These are phyloP conservation scores for Apiospora arundinis DNA, from an alignment of 2,329 filamentous ascomycete genomes.

Conservation along the genomic window DNA sequence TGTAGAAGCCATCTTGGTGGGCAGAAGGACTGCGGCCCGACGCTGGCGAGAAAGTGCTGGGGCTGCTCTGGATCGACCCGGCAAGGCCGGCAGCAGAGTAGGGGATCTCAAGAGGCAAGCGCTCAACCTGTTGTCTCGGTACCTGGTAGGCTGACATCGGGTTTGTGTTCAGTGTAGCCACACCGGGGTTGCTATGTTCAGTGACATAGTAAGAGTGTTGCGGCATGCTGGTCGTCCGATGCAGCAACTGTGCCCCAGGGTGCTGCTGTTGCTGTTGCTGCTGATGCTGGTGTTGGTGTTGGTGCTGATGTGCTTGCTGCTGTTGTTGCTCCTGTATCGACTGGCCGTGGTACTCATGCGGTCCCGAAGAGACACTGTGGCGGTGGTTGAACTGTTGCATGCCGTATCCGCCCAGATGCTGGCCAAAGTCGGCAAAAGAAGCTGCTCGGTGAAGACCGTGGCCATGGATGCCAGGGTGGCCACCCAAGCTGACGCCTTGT, in stretches of 20 bases:
- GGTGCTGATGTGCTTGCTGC: conserved; percentile 46
- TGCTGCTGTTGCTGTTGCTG: conserved; percentile 49
- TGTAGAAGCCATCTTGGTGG: conserved; percentile 61
- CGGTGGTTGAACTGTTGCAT: conserved; percentile 53
- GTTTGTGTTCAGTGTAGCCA: conserved; percentile 66
- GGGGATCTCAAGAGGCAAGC: conserved; percentile 55
- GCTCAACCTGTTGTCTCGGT: conserved; percentile 55
- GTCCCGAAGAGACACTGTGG: conserved; percentile 53
- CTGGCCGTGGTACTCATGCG: conserved; percentile 52
- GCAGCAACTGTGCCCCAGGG: conserved; percentile 53
- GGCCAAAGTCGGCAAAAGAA: conserved; percentile 61
- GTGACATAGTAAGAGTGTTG: conserved; percentile 61
- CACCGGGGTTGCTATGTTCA: conserved; percentile 66
- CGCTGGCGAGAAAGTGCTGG: conserved; percentile 62
- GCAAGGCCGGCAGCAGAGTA: conserved; percentile 55
- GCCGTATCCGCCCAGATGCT: conserved; percentile 52
- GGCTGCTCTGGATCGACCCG: conserved; percentile 63
- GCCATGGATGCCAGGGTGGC: conserved; percentile 45
- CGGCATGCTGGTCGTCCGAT: conserved; percentile 55
- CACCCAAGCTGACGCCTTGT: conserved; percentile 45
- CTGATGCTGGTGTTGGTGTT: conserved; percentile 33
- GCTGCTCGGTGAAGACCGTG: conserved; percentile 57
- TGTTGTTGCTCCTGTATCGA: conserved; percentile 44
- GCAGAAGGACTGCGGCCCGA: conserved; percentile 60
- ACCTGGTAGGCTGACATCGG: conserved; percentile 59